Conservation (phyloP, 495 filamentous ascomycete species). For the Cercophora scortea region DNA sequence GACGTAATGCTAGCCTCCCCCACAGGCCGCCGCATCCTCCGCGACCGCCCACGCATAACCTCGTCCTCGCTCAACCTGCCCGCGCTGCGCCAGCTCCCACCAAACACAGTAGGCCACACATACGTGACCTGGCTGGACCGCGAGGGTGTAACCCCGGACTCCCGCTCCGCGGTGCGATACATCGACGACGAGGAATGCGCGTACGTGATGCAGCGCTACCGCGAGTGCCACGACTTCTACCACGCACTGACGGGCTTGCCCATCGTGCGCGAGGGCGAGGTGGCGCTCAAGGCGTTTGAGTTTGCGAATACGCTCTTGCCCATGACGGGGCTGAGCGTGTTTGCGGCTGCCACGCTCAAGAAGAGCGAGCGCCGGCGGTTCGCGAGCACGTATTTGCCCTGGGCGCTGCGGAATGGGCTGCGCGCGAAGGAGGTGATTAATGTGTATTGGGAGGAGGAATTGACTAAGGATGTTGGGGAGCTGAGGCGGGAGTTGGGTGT, state of each 20-base stretch:
- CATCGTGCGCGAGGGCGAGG: constrained; percentile 85
- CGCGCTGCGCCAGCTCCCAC: constrained; percentile 61
- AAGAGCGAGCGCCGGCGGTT: constrained; percentile 65
- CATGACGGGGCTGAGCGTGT: constrained; percentile 68
- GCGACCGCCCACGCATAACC: constrained; percentile 81
- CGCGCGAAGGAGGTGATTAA: constrained; percentile 78
- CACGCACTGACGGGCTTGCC: constrained; percentile 91
- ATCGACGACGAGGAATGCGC: constrained; percentile 93
- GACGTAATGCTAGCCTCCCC: constrained; percentile 78
- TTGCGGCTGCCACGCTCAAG: constrained; percentile 75
- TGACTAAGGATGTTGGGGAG: constrained; percentile 76
- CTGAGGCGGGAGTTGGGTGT: constrained; percentile 68
- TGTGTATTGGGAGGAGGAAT: constrained; percentile 95
- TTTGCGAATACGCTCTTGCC: constrained; percentile 89
- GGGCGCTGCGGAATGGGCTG: constrained; percentile 81
- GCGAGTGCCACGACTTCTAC: constrained; percentile 98
- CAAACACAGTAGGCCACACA: constrained; percentile 71
- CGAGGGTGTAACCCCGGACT: constrained; percentile 89
- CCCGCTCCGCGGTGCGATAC: constrained; percentile 70
- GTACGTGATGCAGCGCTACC: constrained; percentile 97
- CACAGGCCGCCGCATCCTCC: constrained; percentile 86
- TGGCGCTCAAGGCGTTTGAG: constrained; percentile 93
- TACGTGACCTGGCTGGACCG: constrained; percentile 86
- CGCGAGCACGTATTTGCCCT: constrained; percentile 69
- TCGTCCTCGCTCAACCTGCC: constrained; percentile 65